phyloP scores from a whole-genome alignment of 139 green algal species.

The Micractinium conductrix region DNA sequence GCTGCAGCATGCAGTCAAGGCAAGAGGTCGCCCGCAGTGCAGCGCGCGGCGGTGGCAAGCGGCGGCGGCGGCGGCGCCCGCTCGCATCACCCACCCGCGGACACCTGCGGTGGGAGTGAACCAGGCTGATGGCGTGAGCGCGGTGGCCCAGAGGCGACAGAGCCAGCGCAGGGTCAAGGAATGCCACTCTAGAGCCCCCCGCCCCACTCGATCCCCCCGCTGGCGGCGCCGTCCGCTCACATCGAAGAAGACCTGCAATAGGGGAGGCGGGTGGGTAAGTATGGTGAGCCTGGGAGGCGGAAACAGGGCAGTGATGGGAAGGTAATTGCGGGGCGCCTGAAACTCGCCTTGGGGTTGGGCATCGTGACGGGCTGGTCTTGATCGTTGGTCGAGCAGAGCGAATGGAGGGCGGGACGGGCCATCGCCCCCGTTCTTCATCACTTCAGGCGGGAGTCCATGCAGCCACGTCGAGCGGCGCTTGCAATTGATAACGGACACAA shows the following conservation, averaged over 20 bases:
- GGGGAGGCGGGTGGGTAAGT: neutral
- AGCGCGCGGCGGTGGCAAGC: neutral
- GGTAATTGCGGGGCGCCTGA: too few relatives aligned
- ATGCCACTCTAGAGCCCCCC: neutral
- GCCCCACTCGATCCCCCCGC: neutral
- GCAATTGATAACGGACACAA: too few relatives aligned
- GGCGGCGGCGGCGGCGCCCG: neutral
- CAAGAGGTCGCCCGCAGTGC: too few relatives aligned
- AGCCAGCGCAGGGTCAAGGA: neutral
- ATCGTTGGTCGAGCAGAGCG: too few relatives aligned
- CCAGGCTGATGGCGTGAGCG: neutral
- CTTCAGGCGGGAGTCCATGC: too few relatives aligned
- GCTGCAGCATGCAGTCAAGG: neutral
- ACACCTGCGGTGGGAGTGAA: neutral
- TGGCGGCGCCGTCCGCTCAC: neutral
- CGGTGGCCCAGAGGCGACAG: neutral
- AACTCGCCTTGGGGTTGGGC: constrained; percentile 15
- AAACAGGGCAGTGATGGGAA: neutral
- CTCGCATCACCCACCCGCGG: constrained; percentile 3
- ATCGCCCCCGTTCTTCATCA: too few relatives aligned
- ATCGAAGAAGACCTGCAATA: constrained; percentile 29
- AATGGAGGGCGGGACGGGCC: too few relatives aligned
- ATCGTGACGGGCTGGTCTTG: too few relatives aligned
- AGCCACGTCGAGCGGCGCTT: too few relatives aligned
- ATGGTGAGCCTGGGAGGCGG: neutral